Evolutionary conservation across 148 eudicot species (phyloP), one percentile per base, ranked within the genome.

Genomic region (Mesembryanthemum crystallinum): DNA sequence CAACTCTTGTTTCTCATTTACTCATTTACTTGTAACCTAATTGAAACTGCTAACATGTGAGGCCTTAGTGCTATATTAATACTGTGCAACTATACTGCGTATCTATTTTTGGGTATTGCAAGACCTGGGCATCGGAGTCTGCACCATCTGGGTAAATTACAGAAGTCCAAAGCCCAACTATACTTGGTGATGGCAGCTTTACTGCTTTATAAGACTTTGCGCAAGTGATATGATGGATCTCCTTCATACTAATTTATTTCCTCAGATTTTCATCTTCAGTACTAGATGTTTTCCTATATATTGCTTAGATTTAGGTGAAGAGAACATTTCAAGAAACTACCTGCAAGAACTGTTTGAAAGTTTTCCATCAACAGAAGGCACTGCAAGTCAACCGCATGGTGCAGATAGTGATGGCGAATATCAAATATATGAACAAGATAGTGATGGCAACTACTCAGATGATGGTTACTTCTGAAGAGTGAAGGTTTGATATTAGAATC

Each of bases 341-440:
- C 82, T 94, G 76, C 97, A 92, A 83, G 93, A 86, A 57, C 92
- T 94, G 24, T 94, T 94, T 76, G 93, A 89, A 79, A 89, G 93
- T 78, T 94, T 94, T 69, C 96, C 97, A 8, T 82, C 82, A 8
- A 55, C 80, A 73, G 87, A 68, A 78, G 81, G 65, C 60, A 75
- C 79, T 25, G 73, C 57, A 14, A 55, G 35, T 59, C 76, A 80
- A 49, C 60, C 75, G 75, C 85, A 74, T 64, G 90, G 79, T 64
- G 85, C 73, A 30, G 88, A 82, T 69, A 76, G 88, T 75, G 91
- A 85, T 67, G 92, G 81, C 75, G 98, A 89, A 76, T 94, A 88
- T 83, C 88, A 84, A 75, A 94, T 94, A 70, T 94, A 90, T 75
- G 98, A 91, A 57, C 96, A 88, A 71, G 85, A 84, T 64, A 84